Percentiles rank a stretch among this genome's conserved stretches.
phyloP scores from a whole-genome alignment of 371 early-diverging fungal species.

The Rhizopus microsporus region DNA sequence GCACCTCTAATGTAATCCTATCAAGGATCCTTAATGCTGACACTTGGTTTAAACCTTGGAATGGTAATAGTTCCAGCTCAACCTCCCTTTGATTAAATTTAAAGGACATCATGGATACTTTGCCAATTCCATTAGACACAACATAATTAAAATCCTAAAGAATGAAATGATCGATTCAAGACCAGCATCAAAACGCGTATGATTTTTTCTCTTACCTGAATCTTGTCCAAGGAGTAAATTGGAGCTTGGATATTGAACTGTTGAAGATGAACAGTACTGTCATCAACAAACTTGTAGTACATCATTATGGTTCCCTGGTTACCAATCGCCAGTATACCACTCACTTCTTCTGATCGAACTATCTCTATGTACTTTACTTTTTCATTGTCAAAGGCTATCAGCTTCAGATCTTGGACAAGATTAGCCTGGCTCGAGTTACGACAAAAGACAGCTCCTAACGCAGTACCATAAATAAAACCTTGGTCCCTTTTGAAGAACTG shows the following conservation, averaged over 20 bases:
- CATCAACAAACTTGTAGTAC: constrained; percentile 7
- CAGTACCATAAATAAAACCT: constrained; percentile 16
- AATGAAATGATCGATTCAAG: neutral
- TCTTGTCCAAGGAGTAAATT: constrained; percentile 11
- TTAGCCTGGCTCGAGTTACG: neutral
- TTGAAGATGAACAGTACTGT: constrained; percentile 1
- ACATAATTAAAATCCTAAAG: constrained; percentile 9
- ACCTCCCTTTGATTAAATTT: neutral
- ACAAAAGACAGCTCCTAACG: constrained; percentile 11
- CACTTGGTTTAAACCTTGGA: neutral
- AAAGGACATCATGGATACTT: constrained; percentile 3
- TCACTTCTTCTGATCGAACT: neutral
- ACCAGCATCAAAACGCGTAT: neutral
- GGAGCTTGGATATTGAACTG: constrained; percentile 20
- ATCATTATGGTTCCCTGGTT: constrained; percentile 19
- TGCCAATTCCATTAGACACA: constrained; percentile 8
- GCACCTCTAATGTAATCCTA: neutral
- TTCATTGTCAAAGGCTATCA: constrained; percentile 5
- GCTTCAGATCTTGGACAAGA: constrained; percentile 3
- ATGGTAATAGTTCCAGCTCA: neutral
- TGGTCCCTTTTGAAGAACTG: constrained; percentile 1
- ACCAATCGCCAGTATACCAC: constrained; percentile 9
- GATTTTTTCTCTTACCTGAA: constrained; percentile 13
- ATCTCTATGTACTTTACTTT: constrained; percentile 4
- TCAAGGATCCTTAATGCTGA: constrained; percentile 2